phyloP scores from a whole-genome alignment of 2,329 filamentous ascomycete species.

The Epichloe hybrida region DNA sequence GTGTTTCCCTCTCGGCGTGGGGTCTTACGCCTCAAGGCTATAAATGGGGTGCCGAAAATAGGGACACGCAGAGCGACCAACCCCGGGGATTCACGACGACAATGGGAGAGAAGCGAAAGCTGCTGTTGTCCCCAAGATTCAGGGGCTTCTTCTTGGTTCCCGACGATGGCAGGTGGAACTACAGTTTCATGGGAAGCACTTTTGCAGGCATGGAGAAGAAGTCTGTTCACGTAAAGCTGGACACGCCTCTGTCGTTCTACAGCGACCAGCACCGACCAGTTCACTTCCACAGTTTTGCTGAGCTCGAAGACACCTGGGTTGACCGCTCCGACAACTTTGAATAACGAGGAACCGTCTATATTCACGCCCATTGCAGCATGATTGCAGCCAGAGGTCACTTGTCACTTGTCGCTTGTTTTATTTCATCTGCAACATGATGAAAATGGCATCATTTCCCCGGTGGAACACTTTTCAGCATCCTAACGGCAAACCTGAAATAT shows the following conservation, averaged over 20 bases:
- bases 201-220: slow-evolving; percentile 87
- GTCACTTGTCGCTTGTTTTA: too few species aligned
- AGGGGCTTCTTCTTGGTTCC: slow-evolving; percentile 93
- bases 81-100: slow-evolving; percentile 83
- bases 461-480: too few species aligned
- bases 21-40: slow-evolving; percentile 82
- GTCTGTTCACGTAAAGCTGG: slow-evolving; percentile 80
- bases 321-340: slow-evolving; percentile 90
- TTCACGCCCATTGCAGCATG: neutral
- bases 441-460: too few species aligned
- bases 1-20: slow-evolving; percentile 89
- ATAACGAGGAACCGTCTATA: slow-evolving; percentile 27
- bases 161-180: slow-evolving; percentile 86
- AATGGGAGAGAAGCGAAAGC: slow-evolving; percentile 92
- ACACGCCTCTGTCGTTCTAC: slow-evolving; percentile 83
- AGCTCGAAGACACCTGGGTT: slow-evolving; percentile 93
- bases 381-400: neutral
- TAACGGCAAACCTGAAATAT: too few species aligned
- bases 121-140: slow-evolving; percentile 85
- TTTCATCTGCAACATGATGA: too few species aligned
- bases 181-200: slow-evolving; percentile 88
- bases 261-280: slow-evolving; percentile 81
- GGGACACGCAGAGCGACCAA: slow-evolving; percentile 81
- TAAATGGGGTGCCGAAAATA: slow-evolving; percentile 95
- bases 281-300: slow-evolving; percentile 95